Conservation (phyloP, 371 early-diverging fungal species). For the Saksenaea oblongispora region DNA sequence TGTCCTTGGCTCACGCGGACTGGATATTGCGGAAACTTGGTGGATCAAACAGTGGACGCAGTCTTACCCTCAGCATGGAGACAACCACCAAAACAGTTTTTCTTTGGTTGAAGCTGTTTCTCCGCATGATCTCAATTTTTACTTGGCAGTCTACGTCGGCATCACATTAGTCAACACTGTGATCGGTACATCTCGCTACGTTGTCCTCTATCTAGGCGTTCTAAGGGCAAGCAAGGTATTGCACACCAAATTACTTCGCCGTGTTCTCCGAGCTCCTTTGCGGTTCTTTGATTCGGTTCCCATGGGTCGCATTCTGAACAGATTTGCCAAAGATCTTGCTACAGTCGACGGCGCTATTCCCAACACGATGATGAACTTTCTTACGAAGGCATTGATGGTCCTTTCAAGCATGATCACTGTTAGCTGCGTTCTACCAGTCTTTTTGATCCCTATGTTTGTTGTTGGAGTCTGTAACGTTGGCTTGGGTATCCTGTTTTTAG, state of each 20-base stretch:
- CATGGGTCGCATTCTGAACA: slow-evolving; percentile 79
- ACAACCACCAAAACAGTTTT: neutral
- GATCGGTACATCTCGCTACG: slow-evolving; percentile 29
- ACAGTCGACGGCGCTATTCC: slow-evolving; percentile 44
- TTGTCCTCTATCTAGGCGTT: slow-evolving; percentile 44
- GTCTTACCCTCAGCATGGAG: slow-evolving; percentile 8
- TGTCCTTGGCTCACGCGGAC: slow-evolving; percentile 45
- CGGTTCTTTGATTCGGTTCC: slow-evolving; percentile 90
- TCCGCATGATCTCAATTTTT: slow-evolving; percentile 22
- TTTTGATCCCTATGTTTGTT: slow-evolving; percentile 39
- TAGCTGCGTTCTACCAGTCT: slow-evolving; percentile 56
- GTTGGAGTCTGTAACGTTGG: slow-evolving; percentile 44
- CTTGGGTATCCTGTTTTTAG: slow-evolving; percentile 62
- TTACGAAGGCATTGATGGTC: slow-evolving; percentile 52
- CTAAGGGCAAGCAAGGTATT: slow-evolving; percentile 42
- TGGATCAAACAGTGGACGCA: slow-evolving; percentile 65
- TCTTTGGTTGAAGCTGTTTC: neutral
- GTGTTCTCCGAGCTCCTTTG: slow-evolving; percentile 61
- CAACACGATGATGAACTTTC: slow-evolving; percentile 42
- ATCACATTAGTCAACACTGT: slow-evolving; percentile 31
- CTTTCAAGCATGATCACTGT: slow-evolving; percentile 64
- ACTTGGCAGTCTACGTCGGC: slow-evolving; percentile 36
- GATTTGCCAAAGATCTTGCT: slow-evolving; percentile 60
- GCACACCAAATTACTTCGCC: slow-evolving; percentile 47
- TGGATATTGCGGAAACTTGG: slow-evolving; percentile 53